Percentiles rank a stretch among this genome's conserved stretches.
phyloP scores from a whole-genome alignment of 1,284 basidiomycete genomes.

The Boletellus dicymbophilus region DNA sequence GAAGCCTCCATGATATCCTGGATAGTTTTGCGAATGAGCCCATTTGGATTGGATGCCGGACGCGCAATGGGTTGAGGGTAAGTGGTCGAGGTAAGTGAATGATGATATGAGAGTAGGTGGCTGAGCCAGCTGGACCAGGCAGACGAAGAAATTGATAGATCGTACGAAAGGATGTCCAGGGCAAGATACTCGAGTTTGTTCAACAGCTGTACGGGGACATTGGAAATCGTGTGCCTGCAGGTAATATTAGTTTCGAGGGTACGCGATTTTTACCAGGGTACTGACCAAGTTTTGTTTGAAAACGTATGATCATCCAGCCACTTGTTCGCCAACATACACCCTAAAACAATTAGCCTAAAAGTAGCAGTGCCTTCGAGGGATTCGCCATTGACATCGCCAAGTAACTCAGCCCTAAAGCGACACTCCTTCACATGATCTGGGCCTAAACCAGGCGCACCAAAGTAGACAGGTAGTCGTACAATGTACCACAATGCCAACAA shows the following conservation, averaged over 20 bases:
- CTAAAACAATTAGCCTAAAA: constrained; percentile 77
- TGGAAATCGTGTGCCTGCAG: constrained; percentile 75
- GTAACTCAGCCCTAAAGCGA: constrained; percentile 62
- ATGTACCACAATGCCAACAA: constrained; percentile 85
- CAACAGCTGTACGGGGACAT: constrained; percentile 64
- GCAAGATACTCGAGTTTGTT: constrained; percentile 72
- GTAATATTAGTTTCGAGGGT: constrained; percentile 4
- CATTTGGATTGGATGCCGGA: constrained; percentile 67
- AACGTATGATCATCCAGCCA: constrained; percentile 94
- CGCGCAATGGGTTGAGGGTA: constrained; percentile 78
- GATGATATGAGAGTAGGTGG: constrained; percentile 63
- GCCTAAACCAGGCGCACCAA: constrained; percentile 45
- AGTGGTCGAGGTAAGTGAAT: constrained; percentile 54
- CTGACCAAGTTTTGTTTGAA: constrained; percentile 90
- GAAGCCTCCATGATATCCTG: constrained; percentile 64
- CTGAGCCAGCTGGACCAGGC: constrained; percentile 73
- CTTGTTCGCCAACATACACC: constrained; percentile 88
- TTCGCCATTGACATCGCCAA: constrained; percentile 52
- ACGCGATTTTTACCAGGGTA: constrained; percentile 5
- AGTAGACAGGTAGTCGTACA: constrained; percentile 72
- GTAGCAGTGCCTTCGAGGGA: constrained; percentile 56
- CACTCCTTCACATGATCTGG: constrained; percentile 56
- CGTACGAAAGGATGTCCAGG: constrained; percentile 66
- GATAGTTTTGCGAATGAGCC: constrained; percentile 66
- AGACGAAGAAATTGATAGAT: constrained; percentile 61